A percentile compares a stretch with the other conserved stretches of the same genome.
These are phyloP conservation scores for Leccinum barrowsii DNA, from an alignment of 768 basidiomycete species.

Conservation along the genomic window DNA sequence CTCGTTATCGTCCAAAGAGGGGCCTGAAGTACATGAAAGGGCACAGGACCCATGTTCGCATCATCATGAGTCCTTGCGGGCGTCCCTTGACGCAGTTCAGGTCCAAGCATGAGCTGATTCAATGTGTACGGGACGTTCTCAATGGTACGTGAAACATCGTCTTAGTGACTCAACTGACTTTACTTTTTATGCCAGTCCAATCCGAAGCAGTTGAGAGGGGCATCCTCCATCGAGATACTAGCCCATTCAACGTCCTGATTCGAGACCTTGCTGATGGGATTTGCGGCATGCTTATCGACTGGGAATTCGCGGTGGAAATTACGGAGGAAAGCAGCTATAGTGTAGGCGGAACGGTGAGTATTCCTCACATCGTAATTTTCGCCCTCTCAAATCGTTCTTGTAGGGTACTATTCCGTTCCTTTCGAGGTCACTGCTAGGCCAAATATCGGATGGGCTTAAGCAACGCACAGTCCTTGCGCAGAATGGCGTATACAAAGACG, in stretches of 20 bases:
- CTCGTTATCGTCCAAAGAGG: neutral
- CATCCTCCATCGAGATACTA: no score
- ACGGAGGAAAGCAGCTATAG: neutral
- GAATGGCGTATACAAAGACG: neutral
- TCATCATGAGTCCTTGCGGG: neutral
- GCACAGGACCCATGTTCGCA: neutral
- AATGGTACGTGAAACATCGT: neutral
- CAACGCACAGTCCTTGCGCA: neutral
- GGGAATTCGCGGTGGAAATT: no score
- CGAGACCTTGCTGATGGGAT: no score
- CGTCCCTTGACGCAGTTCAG: neutral
- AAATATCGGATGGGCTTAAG: neutral
- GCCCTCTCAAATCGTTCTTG: no score
- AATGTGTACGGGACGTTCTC: neutral
- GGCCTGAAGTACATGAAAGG: neutral
- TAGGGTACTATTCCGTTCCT: neutral
- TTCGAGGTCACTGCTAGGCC: neutral
- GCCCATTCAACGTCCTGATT: no score
- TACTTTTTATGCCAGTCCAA: neutral
- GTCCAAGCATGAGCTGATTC: neutral
- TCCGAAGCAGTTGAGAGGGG: neutral
- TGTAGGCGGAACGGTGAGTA: neutral
- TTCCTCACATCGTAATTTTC: no score
- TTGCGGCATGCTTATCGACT: no score
- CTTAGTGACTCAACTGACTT: no score